Base-by-base conservation (phyloP, 2,329 filamentous ascomycete genomes). In the Neoascochyta sp. region DNA sequence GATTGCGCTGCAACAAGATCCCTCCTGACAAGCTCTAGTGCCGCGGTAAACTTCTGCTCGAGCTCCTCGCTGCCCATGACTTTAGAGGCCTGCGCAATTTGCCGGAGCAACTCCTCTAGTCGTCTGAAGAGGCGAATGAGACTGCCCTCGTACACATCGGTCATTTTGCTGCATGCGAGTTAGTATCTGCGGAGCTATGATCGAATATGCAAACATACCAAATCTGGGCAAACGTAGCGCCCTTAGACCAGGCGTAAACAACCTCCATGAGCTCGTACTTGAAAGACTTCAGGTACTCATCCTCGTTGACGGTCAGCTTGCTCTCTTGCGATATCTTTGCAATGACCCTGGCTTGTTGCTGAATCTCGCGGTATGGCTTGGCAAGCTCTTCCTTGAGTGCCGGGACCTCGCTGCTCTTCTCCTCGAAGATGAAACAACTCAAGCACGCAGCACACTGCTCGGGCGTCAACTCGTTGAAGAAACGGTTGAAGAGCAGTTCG, bases 211-310 rank as follows among this genome's bases (percentile, higher is more conserved):
- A 29, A 25, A 77, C 86, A 57, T 78, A 95, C 90, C 92, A 96
- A 41, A 98, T 95, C 50, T 95, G 81, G 1, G 85, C 80, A 69
- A 98, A 98, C 0, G 85, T 80, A 48, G 83, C 84, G 27, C 90
- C 92, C 47, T 92, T 83, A 4, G 87, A 83, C 92, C 92, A 98
- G 5, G 84, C 76, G 54, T 81, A 85, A 4, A 98, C 89, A 19
- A 95, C 92, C 57, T 95, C 90, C 90, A 98, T 96, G 28, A 98
- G 72, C 69, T 96, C 83, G 72, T 81, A 89, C 69, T 95, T 95
- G 68, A 98, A 83, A 28, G 80, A 82, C 50, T 85, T 74, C 13
- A 92, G 77, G 54, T 95, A 98, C 54, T 95, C 89, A 29, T 96
- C 88, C 63, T 96, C 90, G 48, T 95, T 92, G n/a, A 95, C 67